A percentile compares a stretch with the other conserved stretches of the same genome.
These are phyloP conservation scores for Periglandula ipomoeae DNA, from an alignment of 2,329 filamentous ascomycete species.

Conservation along the genomic window DNA sequence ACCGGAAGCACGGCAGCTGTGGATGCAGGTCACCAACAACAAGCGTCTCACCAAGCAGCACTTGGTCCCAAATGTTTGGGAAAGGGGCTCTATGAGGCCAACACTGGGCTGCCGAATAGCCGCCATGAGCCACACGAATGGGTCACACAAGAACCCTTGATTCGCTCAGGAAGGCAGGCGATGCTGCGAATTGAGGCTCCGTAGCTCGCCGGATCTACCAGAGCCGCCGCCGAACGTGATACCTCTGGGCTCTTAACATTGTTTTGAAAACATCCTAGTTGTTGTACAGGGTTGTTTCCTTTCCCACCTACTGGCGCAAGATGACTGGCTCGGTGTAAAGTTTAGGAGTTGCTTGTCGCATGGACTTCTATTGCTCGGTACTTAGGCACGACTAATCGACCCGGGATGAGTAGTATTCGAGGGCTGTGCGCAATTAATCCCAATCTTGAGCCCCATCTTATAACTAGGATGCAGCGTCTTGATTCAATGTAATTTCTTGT, in stretches of 20 bases:
- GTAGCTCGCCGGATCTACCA: not conserved
- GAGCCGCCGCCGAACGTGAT: not conserved
- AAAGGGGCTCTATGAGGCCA: not conserved
- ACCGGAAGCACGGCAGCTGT: not conserved
- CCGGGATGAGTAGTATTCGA: not conserved
- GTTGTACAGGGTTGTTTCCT: not conserved
- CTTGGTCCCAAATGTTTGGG: not conserved
- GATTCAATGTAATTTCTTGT: not conserved
- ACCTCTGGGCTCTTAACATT: not conserved
- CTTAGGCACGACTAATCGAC: not conserved
- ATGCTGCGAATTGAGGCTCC: not conserved
- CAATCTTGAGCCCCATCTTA: not conserved
- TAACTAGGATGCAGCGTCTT: not conserved
- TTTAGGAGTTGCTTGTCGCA: not conserved
- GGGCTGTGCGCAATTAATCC: not conserved
- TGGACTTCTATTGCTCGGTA: not conserved
- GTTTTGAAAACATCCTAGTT: not conserved
- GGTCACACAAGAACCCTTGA: not conserved
- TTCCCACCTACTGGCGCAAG: not conserved
- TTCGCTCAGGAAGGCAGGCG: not conserved
- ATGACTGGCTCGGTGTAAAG: not conserved
- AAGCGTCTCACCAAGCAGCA: constrained; percentile 1
- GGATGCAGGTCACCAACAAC: not conserved
- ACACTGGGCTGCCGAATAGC: not conserved
- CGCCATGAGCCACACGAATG: not conserved